phyloP scores from a whole-genome alignment of 257 asterid genomes.

The Hygrophila difformis region DNA sequence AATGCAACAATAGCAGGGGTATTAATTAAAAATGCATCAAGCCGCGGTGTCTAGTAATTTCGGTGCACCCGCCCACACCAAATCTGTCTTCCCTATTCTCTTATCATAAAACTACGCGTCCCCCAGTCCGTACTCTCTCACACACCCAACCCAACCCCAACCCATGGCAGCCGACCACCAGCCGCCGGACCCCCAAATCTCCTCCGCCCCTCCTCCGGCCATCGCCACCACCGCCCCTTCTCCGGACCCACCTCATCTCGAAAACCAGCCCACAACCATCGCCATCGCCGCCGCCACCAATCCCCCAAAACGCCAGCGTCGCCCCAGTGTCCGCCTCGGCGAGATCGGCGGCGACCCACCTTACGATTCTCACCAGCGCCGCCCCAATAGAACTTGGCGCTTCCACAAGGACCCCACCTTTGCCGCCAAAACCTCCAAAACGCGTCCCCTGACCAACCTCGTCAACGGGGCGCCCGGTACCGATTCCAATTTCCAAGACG shows the following conservation, averaged over 20 bases:
- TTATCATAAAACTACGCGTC: too few relatives aligned
- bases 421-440: constrained; percentile 70
- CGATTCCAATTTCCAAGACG: constrained; percentile 30
- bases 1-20: too few relatives aligned
- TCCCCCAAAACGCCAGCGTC: constrained; percentile 89
- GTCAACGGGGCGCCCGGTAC: constrained; percentile 43
- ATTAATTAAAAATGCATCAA: too few relatives aligned
- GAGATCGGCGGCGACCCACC: constrained; percentile 88
- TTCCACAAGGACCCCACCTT: constrained; percentile 71
- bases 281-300: constrained; percentile 32
- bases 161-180: constrained; percentile 62
- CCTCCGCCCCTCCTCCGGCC: constrained; percentile 29
- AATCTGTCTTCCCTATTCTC: constrained; percentile 2
- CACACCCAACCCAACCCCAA: constrained; percentile 25
- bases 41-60: too few relatives aligned
- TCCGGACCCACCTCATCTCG: constrained; percentile 35
- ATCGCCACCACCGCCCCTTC: constrained; percentile 21
- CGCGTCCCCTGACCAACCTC: constrained; percentile 86
- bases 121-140: constrained; percentile 16
- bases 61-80: constrained; percentile 18
- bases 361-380: constrained; percentile 52
- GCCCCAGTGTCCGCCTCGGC: constrained; percentile 95
- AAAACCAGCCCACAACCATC: constrained; percentile 23
- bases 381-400: constrained; percentile 58
- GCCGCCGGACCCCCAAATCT: constrained; percentile 46